phyloP scores from a whole-genome alignment of 768 basidiomycete species.

The Lanmaoa rubissima region DNA sequence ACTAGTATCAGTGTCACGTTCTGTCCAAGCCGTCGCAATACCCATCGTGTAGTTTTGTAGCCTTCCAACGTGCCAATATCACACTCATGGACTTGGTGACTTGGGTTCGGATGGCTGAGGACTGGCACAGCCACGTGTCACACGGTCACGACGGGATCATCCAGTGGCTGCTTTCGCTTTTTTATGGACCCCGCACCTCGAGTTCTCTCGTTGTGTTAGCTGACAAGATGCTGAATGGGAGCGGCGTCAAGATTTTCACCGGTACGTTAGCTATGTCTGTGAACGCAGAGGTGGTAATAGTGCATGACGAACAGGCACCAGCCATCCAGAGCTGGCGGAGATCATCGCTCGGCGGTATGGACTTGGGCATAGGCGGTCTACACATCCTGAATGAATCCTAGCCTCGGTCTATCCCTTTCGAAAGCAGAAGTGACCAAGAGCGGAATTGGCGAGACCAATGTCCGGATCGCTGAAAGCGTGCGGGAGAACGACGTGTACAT shows the following conservation, averaged over 20 bases:
- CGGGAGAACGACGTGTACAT: slow-evolving; percentile 99
- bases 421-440: slow-evolving; percentile 86
- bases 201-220: slow-evolving; percentile 11
- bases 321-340: slow-evolving; percentile 93
- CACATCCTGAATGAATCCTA: slow-evolving; percentile 38
- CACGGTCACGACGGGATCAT: slow-evolving; percentile 17
- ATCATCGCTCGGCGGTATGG: slow-evolving; percentile 86
- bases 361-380: slow-evolving; percentile 9
- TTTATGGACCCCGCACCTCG: slow-evolving; percentile 13
- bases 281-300: not conserved
- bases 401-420: slow-evolving; percentile 86
- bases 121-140: slow-evolving; percentile 18
- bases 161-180: slow-evolving; percentile 13
- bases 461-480: slow-evolving; percentile 91
- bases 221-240: slow-evolving; percentile 50
- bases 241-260: slow-evolving; percentile 58
- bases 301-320: slow-evolving; percentile 60
- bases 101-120: too few species aligned
- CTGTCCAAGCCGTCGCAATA: slow-evolving; percentile 31
- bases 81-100: not conserved
- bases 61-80: slow-evolving; percentile 11
- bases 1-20: slow-evolving; percentile 33
- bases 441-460: slow-evolving; percentile 87
- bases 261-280: slow-evolving; percentile 36
- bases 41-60: slow-evolving; percentile 38